phyloP scores from a whole-genome alignment of 345 rosid species.

The Acer saccharum region DNA sequence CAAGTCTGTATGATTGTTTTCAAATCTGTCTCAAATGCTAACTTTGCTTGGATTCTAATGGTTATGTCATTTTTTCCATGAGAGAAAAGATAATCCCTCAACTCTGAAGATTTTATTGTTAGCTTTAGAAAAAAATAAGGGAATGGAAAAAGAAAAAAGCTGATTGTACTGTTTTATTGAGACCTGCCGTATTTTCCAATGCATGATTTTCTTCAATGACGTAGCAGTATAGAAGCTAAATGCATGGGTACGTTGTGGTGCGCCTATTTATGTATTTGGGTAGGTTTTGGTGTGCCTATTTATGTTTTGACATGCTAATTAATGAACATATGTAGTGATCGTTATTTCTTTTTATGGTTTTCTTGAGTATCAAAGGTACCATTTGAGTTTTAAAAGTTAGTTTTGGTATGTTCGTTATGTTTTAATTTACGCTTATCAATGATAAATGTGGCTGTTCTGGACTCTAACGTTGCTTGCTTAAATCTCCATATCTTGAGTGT shows the following conservation, averaged over 20 bases:
- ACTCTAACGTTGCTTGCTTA: background rate
- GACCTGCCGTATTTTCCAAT: background rate
- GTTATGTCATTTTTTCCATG: background rate
- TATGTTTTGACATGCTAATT: background rate
- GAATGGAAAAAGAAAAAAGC: background rate
- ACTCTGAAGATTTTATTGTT: background rate
- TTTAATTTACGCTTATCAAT: background rate
- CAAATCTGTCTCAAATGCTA: background rate
- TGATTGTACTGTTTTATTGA: background rate
- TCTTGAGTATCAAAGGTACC: background rate
- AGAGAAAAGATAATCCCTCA: background rate
- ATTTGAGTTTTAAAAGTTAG: background rate
- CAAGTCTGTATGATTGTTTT: background rate
- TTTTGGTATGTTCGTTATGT: background rate
- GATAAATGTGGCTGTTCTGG: background rate
- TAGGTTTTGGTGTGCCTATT: background rate
- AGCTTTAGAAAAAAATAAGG: background rate
- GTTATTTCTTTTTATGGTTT: background rate
- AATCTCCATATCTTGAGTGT: background rate
- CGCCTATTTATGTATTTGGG: background rate
- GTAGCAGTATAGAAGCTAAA: background rate
- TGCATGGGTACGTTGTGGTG: background rate
- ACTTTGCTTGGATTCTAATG: background rate
- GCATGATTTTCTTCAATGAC: background rate
- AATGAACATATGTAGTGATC: background rate